Percentiles rank a stretch among this genome's conserved stretches.
Conservation (phyloP, 768 basidiomycete species). For the Kwoniella sp. region DNA sequence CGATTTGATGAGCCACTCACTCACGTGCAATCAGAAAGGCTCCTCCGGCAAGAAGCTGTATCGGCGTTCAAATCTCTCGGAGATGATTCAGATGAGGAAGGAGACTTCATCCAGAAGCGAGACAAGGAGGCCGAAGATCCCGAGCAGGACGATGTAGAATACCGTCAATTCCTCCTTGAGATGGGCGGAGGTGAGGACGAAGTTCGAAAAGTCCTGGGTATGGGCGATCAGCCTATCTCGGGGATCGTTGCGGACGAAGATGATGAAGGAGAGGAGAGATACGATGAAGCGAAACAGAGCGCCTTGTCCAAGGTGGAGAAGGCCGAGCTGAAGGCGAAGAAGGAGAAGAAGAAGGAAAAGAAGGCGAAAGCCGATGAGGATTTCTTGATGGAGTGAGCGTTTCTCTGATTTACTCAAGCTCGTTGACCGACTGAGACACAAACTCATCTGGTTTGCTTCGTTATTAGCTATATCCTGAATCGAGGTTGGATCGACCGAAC, state of each 20-base stretch:
- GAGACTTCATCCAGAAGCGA: slow-evolving; percentile 62
- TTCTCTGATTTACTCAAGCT: slow-evolving; percentile 4
- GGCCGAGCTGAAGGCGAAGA: slow-evolving; percentile 53
- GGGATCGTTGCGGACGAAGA: slow-evolving; percentile 34
- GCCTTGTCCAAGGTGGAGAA: slow-evolving; percentile 9
- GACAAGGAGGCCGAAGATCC: slow-evolving; percentile 77
- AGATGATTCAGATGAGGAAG: slow-evolving; percentile 35
- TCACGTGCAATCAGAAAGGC: slow-evolving; percentile 75
- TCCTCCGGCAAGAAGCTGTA: slow-evolving; percentile 77
- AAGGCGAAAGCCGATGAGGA: slow-evolving; percentile 76
- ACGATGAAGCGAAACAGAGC: slow-evolving; percentile 8
- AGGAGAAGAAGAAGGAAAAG: slow-evolving; percentile 54
- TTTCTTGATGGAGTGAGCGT: slow-evolving; percentile 80
- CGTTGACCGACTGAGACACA: not conserved
- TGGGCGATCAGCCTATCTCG: slow-evolving; percentile 47
- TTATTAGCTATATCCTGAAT: slow-evolving; percentile 84
- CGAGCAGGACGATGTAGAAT: slow-evolving; percentile 80
- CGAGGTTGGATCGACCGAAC: slow-evolving; percentile 94
- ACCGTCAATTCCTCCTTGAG: slow-evolving; percentile 74
- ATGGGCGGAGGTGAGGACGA: slow-evolving; percentile 69
- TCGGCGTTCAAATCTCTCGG: slow-evolving; percentile 70
- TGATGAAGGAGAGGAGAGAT: slow-evolving; percentile 45
- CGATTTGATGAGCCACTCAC: slow-evolving; percentile 59
- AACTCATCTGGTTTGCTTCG: slow-evolving; percentile 14
- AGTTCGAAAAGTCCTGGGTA: slow-evolving; percentile 67